Evolutionary conservation across 1,139 yeast species (phyloP).

Genomic region (Blastobotrys illinoisensis): DNA sequence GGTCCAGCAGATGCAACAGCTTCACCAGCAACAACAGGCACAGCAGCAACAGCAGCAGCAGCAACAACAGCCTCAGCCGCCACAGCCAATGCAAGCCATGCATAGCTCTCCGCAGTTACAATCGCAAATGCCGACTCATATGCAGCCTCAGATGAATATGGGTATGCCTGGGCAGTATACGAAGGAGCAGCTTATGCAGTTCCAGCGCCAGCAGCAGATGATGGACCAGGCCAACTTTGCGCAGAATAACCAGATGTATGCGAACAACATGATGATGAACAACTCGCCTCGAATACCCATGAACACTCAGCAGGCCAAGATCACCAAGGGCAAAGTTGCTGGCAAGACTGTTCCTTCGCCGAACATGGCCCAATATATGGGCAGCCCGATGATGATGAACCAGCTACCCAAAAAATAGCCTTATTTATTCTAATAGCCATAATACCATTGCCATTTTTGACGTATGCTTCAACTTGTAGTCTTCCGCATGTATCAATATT

Average conservation of each 20-base stretch:
- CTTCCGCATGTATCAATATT: too few relatives aligned
- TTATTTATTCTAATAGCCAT: neutral
- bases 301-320: constrained; percentile 12
- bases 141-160: constrained; percentile 1
- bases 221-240: neutral
- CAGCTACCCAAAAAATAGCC: neutral
- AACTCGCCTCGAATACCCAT: neutral
- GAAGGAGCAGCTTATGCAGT: constrained; percentile 12
- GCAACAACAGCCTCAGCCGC: constrained; percentile 13
- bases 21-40: constrained; percentile 12
- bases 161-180: constrained; percentile 8
- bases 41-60: constrained; percentile 11
- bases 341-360: constrained; percentile 18
- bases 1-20: constrained; percentile 11
- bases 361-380: neutral
- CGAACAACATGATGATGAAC: neutral
- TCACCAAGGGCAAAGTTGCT: constrained; percentile 11
- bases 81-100: constrained; percentile 1
- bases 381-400: neutral
- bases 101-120: neutral
- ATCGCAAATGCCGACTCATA: constrained; percentile 1
- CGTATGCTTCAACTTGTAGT: too few relatives aligned
- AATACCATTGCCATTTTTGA: neutral
- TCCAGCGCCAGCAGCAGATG: constrained; percentile 17
- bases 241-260: constrained; percentile 12